Base-by-base conservation (phyloP, 495 filamentous ascomycete genomes). In the Aspergillus affinis region DNA sequence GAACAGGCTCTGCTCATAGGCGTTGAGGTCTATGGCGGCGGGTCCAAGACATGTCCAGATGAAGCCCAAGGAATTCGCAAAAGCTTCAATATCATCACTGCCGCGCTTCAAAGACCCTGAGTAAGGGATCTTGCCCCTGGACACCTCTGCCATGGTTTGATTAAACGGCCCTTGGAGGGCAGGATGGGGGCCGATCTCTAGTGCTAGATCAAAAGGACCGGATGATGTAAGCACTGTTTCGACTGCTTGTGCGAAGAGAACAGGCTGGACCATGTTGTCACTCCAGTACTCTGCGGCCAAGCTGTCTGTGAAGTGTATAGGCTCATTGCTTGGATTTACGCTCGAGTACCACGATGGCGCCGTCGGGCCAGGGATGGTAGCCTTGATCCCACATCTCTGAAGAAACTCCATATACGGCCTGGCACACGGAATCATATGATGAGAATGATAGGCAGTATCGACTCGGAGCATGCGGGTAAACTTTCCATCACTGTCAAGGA, bases 401-500 rank as follows among this genome's bases (percentile, higher is more conserved):
- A 73, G 51, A 8, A 64, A 32, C 26, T 65, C 50, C n/a, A 65
- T 13, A 61, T 86, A 88, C 21, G 71, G 55, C 4, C 45, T 63
- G 0, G 75, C 71, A 23, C 81, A 71, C 18, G 57, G 48, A 0
- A 65, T 29, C 86, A 90, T 88, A 52, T 75, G 84, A 1, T 77
- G 78, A 0, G 84, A 86, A 65, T 89, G 86, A 59, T 88, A 89
- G 1, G 86, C 86, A 4, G 30, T 61, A 32, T 82, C 77, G 0
- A 83, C 79, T 5, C 63, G 61, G 0, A 83, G 63, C 0, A 50
- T 17, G 1, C 79, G 53, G 4, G 64, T 63, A 51, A 82, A 83
- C 20, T 68, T 78, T 0, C 65, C 60, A 18, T 81, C 67, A 20
- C 70, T 78, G 3, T 85, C 71, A 1, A 86, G 64, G 1, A 81